Evolutionary conservation across 768 basidiomycete species (phyloP), one percentile per base, ranked within the genome.

Genomic region (Calocera viscosa): DNA sequence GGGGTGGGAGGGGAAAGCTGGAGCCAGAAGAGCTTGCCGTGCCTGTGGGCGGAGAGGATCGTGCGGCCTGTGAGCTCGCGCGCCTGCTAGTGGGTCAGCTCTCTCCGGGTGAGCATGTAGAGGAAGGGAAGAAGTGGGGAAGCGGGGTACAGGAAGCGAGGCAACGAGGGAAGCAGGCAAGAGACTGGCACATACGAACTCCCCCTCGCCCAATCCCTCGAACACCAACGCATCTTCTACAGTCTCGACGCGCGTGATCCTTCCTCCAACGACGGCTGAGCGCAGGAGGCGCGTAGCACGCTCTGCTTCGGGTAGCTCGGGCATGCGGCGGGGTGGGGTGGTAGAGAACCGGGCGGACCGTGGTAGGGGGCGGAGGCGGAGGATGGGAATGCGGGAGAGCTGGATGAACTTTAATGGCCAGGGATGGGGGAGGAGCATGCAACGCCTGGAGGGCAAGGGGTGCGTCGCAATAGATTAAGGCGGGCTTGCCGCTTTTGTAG

Each of bases 211-310:
- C n/a, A 74, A 75, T 5, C 83, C 84, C 12, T 81, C 76, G 70
- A 82, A 90, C 12, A 89, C 87, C 49, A 89, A 82, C 1, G 75
- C 74, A 73, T 90, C 89, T 70, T 85, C 80, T 22, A 71, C 74
- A 0, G 86, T 81, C 49, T 86, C 82, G 0, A 89, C 86, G 76
- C 75, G 64, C 77, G 75, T n/a, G 38, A 91, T 85, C 33, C 69
- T 73, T 72, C 83, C 84, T 8, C 82, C 84, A 14, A 74, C 73
- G 16, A 82, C 85, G n/a, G 84, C 70, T 1, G 78, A 74, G 64
- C 79, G 78, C 34, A 90, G 73, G 41, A 89, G 77, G 63, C 78
- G 78, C 0, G 82, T 82, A 2, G 89, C 88, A 32, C 84, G 77
- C 74, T 90, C 84, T 1, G 91, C 89, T 74, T 91, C 89, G 88